These are phyloP conservation scores for Porphyrellus cyaneotinctus DNA, from an alignment of 768 basidiomycete genomes.

Conservation along the genomic window DNA sequence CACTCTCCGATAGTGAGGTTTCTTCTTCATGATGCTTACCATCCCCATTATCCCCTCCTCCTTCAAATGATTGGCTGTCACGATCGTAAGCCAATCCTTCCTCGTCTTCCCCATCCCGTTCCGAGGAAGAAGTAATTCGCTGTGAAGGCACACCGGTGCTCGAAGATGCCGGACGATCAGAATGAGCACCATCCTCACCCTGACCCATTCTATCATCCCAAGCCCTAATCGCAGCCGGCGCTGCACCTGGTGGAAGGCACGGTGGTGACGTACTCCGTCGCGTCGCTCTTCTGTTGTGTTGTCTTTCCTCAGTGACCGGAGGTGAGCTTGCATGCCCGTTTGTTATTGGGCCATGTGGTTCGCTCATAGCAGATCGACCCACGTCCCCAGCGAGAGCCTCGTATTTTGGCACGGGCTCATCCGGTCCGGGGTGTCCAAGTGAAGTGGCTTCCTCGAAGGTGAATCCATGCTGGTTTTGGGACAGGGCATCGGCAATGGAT, in stretches of 20 bases:
- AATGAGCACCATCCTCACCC: slow-evolving; percentile 30
- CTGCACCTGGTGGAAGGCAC: slow-evolving; percentile 43
- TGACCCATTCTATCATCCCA: slow-evolving; percentile 35
- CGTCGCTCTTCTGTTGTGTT: slow-evolving; percentile 22
- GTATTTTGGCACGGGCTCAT: slow-evolving; percentile 39
- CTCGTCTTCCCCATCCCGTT: slow-evolving; percentile 28
- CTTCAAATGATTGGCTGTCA: slow-evolving; percentile 10
- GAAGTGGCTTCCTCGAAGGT: slow-evolving; percentile 24
- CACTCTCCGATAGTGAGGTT: slow-evolving; percentile 7
- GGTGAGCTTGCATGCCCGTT: slow-evolving; percentile 14
- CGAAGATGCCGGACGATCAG: slow-evolving; percentile 28
- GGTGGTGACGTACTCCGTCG: slow-evolving; percentile 34
- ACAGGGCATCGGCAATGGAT: slow-evolving; percentile 37
- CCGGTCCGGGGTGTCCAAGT: slow-evolving; percentile 15
- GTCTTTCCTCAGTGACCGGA: slow-evolving; percentile 9
- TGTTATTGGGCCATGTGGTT: slow-evolving; percentile 16
- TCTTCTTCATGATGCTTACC: slow-evolving; percentile 18
- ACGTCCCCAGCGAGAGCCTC: slow-evolving; percentile 20
- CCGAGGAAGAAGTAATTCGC: slow-evolving; percentile 31
- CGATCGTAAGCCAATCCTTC: slow-evolving; percentile 25
- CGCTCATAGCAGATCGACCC: slow-evolving; percentile 8
- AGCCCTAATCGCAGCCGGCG: slow-evolving; percentile 34
- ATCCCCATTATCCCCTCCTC: background rate
- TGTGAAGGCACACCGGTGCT: slow-evolving; percentile 34
- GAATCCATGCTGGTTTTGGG: slow-evolving; percentile 23